Base-by-base conservation (phyloP, 495 filamentous ascomycete genomes). In the Neohortaea acidophila region DNA sequence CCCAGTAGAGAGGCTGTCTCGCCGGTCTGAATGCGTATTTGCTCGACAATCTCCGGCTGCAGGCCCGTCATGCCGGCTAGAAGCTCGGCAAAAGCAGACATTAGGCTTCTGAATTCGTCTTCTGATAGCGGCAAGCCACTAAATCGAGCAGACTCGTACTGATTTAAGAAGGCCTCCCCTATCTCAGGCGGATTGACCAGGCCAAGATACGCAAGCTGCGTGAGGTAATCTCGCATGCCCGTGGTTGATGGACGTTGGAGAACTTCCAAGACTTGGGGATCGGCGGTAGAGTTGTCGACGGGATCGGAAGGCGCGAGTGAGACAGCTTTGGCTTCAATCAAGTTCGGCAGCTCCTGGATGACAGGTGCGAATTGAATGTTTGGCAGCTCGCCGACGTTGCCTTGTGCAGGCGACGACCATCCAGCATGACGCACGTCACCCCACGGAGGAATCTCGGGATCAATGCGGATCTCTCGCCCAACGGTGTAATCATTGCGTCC, bases 251-350 rank as follows among this genome's bases (percentile, higher is more conserved):
- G 71, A 21, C 87, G 66, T 47, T 77, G 79, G 0, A 94, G 66
- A 4, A 81, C 53, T 8, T 71, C 74, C 10, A 85, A 74, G 10
- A 78, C 72, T 10, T 71, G 66, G 1, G 75, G 67, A 45, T 75
- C 72, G 0, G 72, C 69, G 8, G 21, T 35, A 2, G 26, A 28
- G 2, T 34, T 40, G 18, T 53, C 31, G 3, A 41, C 47, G 2
- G 66, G 63, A 45, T 85, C 77, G 0, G 67, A 58, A 0, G 81
- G 81, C 1, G 83, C 83, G 26, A 89, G 66, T 0, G 84, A 80
- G 10, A 89, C 75, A 5, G 85, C 89, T 59, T 85, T 85, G 0
- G 84, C 86, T 58, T 97, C 89, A 41, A 97, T 84, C 17, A 97
- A 65, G 51, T 93, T 79, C 2, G 87, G 81, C 11, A 97, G 65